Evolutionary conservation across 805 yeast genomes (phyloP).

Genomic region (Kodamaea restingae): DNA sequence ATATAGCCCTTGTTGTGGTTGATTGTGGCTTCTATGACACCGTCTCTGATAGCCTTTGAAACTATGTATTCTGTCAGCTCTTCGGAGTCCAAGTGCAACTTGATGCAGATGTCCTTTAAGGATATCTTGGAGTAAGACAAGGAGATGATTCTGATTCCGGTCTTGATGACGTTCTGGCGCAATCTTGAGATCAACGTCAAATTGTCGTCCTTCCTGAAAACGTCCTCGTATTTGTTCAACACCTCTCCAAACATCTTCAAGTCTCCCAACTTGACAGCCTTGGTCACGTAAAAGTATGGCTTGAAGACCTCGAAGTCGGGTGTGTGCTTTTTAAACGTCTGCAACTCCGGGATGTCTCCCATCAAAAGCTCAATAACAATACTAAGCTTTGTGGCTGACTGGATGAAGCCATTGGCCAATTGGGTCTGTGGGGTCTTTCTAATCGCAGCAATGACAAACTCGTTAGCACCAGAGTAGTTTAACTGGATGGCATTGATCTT

Average conservation of each 20-base stretch:
- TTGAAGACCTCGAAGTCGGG: slow-evolving; percentile 34
- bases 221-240: slow-evolving; percentile 55
- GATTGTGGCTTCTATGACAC: slow-evolving; percentile 91
- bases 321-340: slow-evolving; percentile 68
- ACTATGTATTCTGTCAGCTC: slow-evolving; percentile 96
- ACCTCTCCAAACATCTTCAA: slow-evolving; percentile 73
- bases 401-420: slow-evolving; percentile 81
- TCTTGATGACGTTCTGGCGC: slow-evolving; percentile 95
- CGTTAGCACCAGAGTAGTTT: slow-evolving; percentile 86
- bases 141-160: slow-evolving; percentile 92
- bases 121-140: slow-evolving; percentile 88
- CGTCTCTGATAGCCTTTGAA: slow-evolving; percentile 94
- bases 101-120: slow-evolving; percentile 87
- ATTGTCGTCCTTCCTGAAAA: slow-evolving; percentile 70
- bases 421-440: slow-evolving; percentile 93
- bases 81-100: slow-evolving; percentile 87
- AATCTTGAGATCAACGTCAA: slow-evolving; percentile 81
- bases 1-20: slow-evolving; percentile 88
- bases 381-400: slow-evolving; percentile 82
- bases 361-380: slow-evolving; percentile 86
- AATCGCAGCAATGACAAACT: slow-evolving; percentile 87
- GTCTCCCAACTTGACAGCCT: slow-evolving; percentile 92
- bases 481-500: slow-evolving; percentile 87
- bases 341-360: slow-evolving; percentile 94
- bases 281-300: slow-evolving; percentile 83